Evolutionary conservation across 2,329 filamentous ascomycete genomes (phyloP).

Genomic region (Alternaria sp.): DNA sequence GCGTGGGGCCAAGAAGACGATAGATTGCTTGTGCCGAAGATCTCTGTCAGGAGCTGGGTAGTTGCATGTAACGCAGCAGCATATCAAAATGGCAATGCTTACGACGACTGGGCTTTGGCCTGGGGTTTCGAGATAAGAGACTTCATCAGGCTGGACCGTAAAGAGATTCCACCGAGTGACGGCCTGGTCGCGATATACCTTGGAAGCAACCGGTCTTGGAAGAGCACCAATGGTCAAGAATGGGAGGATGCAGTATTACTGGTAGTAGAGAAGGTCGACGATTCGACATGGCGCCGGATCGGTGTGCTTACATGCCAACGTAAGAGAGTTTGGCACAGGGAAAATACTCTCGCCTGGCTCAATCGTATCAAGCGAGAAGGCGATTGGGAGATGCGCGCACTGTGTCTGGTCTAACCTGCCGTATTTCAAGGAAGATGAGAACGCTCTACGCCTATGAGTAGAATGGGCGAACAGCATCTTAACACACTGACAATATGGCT

Average conservation of each 20-base stretch:
- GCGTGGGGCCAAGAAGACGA: background rate
- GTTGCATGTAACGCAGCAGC: background rate
- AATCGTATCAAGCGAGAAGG: background rate
- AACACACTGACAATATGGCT: background rate
- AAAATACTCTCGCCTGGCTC: background rate
- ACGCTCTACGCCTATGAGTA: background rate
- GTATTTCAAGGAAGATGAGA: background rate
- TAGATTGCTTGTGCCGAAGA: background rate
- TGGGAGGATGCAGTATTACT: background rate
- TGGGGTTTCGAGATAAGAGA: background rate
- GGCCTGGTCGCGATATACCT: background rate
- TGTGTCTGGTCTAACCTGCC: background rate
- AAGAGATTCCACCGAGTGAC: background rate
- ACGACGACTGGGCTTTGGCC: too few species aligned
- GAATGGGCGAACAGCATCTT: background rate
- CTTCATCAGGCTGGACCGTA: accelerated
- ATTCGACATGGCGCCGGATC: background rate
- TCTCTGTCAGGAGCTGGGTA: background rate
- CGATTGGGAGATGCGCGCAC: background rate
- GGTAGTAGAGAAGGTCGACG: background rate
- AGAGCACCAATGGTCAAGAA: background rate
- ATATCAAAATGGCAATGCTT: accelerated
- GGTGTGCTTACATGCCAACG: accelerated
- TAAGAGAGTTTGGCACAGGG: background rate
- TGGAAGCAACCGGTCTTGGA: too few species aligned